phyloP scores from a whole-genome alignment of 2,329 filamentous ascomycete species.

The Diaporthe sp. region DNA sequence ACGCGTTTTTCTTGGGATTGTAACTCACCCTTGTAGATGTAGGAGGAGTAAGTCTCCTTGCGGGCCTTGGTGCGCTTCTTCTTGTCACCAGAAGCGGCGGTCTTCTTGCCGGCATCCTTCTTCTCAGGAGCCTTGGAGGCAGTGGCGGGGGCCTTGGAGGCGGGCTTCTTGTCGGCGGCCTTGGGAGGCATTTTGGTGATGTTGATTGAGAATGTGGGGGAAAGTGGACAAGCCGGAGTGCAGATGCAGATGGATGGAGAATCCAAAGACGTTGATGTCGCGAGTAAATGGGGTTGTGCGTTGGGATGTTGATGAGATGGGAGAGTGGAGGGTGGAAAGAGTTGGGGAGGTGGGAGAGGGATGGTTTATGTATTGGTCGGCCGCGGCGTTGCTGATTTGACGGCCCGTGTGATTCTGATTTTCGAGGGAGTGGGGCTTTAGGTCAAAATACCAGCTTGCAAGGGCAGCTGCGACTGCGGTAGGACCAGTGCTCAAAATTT shows the following conservation, averaged over 20 bases:
- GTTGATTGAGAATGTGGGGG: slow-evolving; percentile 21
- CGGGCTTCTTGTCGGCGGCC: slow-evolving; percentile 98
- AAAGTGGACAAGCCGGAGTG: slow-evolving; percentile 39
- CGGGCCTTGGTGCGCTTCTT: slow-evolving; percentile 99
- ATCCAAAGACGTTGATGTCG: slow-evolving; percentile 42
- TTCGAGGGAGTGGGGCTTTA: no score
- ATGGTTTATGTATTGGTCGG: slow-evolving; percentile 40
- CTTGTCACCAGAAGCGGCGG: slow-evolving; percentile 94
- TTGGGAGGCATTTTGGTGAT: slow-evolving; percentile 91
- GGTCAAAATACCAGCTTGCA: background rate
- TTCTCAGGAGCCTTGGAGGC: slow-evolving; percentile 83
- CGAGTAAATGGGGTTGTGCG: slow-evolving; percentile 47
- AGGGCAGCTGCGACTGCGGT: background rate
- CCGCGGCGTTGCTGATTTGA: background rate
- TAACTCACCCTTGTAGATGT: slow-evolving; percentile 98
- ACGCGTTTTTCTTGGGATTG: slow-evolving; percentile 41
- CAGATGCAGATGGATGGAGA: slow-evolving; percentile 41
- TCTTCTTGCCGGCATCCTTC: slow-evolving; percentile 99
- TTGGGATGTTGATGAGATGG: slow-evolving; percentile 52
- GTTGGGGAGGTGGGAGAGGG: slow-evolving; percentile 63
- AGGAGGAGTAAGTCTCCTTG: slow-evolving; percentile 99
- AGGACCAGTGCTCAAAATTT: background rate
- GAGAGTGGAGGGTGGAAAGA: slow-evolving; percentile 57
- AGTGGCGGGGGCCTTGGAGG: slow-evolving; percentile 91
- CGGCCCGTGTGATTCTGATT: slow-evolving; percentile 44